Base-by-base conservation (phyloP, 495 filamentous ascomycete genomes). In the Massariosphaeria phaeospora region DNA sequence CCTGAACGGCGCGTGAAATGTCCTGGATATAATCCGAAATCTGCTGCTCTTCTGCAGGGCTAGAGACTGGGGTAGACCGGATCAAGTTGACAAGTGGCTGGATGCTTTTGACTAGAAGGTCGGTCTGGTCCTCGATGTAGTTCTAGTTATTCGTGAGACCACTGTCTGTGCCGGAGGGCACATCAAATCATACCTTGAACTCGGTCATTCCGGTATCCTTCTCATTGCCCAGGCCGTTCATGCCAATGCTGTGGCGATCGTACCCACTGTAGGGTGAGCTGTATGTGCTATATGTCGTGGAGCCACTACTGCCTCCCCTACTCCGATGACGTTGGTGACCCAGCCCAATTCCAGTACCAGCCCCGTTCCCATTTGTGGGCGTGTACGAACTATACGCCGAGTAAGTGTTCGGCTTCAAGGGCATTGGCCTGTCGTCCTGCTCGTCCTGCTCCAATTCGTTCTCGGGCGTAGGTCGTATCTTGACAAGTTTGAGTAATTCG, bases 61-160 rank as follows among this genome's bases (percentile, higher is more conserved):
- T 35, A 2, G 57, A 39, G 15, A 36, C 39, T 13, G 89, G 85
- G 57, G 86, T 81, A 40, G 80, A 75, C 31, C 89, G 87, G 61
- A 95, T 91, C 41, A 81, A 82, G 57, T 80, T 78, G 29, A 95
- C 85, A 10, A 96, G 80, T 3, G 83, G 77, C 68, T 91, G 88
- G 59, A 96, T 91, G 20, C 81, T 84, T 60, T 88, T 82, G 23
- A 94, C 84, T 34, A 95, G 79, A 11, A 81, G 73, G 42, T 87
- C 85, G 11, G 86, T 89, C 69, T 91, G 88, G 57, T 88, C 86
- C 60, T 94, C 88, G 35, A 95, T 81, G 66, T 90, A 91, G 55
- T 85, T 80, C 82, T 86, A 29, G 31, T 13, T n/a, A 39, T 35
- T 25, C 18, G 45, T 61, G 17, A 55, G 48, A 43, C 25, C 15